A percentile compares a stretch with the other conserved stretches of the same genome.
Conservation (phyloP, 371 early-diverging fungal genomes). For the Catenaria anguillulae region DNA sequence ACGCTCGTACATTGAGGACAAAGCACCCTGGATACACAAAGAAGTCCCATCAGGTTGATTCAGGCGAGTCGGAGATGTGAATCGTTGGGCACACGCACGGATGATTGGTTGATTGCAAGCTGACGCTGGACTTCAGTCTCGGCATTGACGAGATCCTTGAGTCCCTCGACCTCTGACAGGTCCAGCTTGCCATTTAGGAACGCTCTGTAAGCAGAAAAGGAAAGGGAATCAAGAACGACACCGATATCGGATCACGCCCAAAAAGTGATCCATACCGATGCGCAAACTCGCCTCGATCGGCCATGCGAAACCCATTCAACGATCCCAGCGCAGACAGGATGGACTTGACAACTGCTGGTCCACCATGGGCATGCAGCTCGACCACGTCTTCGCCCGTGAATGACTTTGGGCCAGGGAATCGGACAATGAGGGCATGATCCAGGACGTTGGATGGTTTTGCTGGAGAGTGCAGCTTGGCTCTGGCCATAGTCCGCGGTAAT, state of each 20-base stretch:
- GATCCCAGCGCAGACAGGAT: constrained; percentile 36
- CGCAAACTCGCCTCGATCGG: constrained; percentile 67
- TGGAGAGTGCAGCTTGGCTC: constrained; percentile 35
- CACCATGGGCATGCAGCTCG: constrained; percentile 68
- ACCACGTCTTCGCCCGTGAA: constrained; percentile 69
- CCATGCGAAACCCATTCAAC: constrained; percentile 31
- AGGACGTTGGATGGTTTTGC: constrained; percentile 26
- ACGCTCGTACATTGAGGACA: constrained; percentile 38
- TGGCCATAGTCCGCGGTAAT: constrained; percentile 8
- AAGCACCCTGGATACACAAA: constrained; percentile 35
- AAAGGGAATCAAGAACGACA: background rate
- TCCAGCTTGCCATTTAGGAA: constrained; percentile 65
- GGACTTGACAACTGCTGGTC: constrained; percentile 48
- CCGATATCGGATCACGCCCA: no score
- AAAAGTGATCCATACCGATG: constrained; percentile 32
- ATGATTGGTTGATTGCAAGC: constrained; percentile 53
- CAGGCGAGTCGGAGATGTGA: no score
- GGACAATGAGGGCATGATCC: constrained; percentile 46
- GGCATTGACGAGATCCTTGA: constrained; percentile 63
- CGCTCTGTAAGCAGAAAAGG: constrained; percentile 29
- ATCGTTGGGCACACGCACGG: no score
- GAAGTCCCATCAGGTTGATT: no score
- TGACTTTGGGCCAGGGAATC: constrained; percentile 46
- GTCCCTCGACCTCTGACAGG: constrained; percentile 60
- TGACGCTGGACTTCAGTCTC: constrained; percentile 62